Evolutionary conservation across 2,329 filamentous ascomycete genomes (phyloP).

Genomic region (Podosphaera xanthii): DNA sequence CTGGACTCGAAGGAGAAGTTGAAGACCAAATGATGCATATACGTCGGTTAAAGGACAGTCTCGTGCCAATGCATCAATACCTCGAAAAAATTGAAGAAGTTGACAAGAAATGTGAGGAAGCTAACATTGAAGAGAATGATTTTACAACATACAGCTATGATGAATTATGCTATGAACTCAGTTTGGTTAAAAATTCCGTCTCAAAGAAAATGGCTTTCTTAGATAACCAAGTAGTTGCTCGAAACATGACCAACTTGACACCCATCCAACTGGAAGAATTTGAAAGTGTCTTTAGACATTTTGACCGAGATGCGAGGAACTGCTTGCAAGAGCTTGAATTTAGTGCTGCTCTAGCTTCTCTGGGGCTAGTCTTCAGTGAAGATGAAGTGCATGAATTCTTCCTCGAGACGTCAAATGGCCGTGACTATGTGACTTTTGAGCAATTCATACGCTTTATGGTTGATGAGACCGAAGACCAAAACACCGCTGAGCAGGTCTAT

Average conservation of each 20-base stretch:
- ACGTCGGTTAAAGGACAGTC: slow-evolving; percentile 58
- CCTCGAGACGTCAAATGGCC: slow-evolving; percentile 57
- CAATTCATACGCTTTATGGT: slow-evolving; percentile 99
- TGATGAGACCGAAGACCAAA: slow-evolving; percentile 94
- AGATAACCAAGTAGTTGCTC: slow-evolving; percentile 94
- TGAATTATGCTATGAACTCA: slow-evolving; percentile 80
- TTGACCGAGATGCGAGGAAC: slow-evolving; percentile 83
- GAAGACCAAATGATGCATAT: slow-evolving; percentile 87
- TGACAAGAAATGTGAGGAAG: slow-evolving; percentile 76
- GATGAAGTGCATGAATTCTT: slow-evolving; percentile 97
- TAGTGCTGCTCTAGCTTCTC: slow-evolving; percentile 78
- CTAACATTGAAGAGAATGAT: slow-evolving; percentile 98
- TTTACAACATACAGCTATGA: slow-evolving; percentile 99
- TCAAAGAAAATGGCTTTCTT: slow-evolving; percentile 92
- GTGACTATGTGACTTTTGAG: slow-evolving; percentile 75
- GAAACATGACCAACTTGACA: slow-evolving; percentile 96
- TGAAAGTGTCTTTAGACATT: slow-evolving; percentile 93
- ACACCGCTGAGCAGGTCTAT: slow-evolving; percentile 94
- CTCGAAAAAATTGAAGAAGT: slow-evolving; percentile 68
- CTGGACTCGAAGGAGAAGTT: slow-evolving; percentile 87
- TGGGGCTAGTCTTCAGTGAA: slow-evolving; percentile 90
- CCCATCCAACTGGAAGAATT: slow-evolving; percentile 97
- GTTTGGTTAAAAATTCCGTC: slow-evolving; percentile 74
- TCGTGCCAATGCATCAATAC: slow-evolving; percentile 77
- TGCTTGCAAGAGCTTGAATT: slow-evolving; percentile 85